Evolutionary conservation across 805 yeast species (phyloP).

Genomic region (Metschnikowia corniflorae): DNA sequence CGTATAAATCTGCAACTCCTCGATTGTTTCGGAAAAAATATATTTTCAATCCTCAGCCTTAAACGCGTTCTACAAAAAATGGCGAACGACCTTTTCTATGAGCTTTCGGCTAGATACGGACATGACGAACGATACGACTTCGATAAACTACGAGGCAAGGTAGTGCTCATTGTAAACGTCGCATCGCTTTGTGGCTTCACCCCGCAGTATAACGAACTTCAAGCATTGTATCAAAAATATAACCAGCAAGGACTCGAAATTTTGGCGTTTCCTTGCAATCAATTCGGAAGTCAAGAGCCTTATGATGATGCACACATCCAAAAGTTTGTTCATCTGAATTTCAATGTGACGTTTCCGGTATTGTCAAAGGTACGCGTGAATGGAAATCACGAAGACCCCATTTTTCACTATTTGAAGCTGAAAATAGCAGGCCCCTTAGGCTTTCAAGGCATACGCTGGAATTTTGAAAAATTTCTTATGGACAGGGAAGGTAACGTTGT

Average conservation of each 20-base stretch:
- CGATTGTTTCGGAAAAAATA: too few species aligned
- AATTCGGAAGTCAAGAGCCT: slow-evolving; percentile 80
- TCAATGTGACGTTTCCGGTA: slow-evolving; percentile 36
- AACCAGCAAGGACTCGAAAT: slow-evolving; percentile 60
- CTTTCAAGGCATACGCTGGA: slow-evolving; percentile 60
- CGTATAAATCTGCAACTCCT: too few species aligned
- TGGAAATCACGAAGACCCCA: slow-evolving; percentile 28
- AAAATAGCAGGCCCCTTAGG: slow-evolving; percentile 30
- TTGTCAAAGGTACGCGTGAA: slow-evolving; percentile 36
- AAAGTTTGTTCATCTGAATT: slow-evolving; percentile 19
- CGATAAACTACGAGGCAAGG: slow-evolving; percentile 17
- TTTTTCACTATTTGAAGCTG: slow-evolving; percentile 30
- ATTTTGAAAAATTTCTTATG: slow-evolving; percentile 71
- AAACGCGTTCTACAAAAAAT: too few species aligned
- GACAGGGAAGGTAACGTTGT: slow-evolving; percentile 55
- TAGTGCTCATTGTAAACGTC: slow-evolving; percentile 25
- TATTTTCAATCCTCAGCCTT: too few species aligned
- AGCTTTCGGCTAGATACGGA: slow-evolving; percentile 6
- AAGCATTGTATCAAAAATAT: slow-evolving; percentile 63
- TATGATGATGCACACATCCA: slow-evolving; percentile 43
- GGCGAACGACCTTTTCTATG: slow-evolving; percentile 7
- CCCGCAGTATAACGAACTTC: slow-evolving; percentile 57
- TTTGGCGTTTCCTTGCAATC: slow-evolving; percentile 89
- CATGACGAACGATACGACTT: slow-evolving; percentile 7
- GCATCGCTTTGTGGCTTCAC: slow-evolving; percentile 22